A percentile compares a stretch with the other conserved stretches of the same genome.
These are phyloP conservation scores for Torulaspora franciscae DNA, from an alignment of 805 yeast genomes.

Conservation along the genomic window DNA sequence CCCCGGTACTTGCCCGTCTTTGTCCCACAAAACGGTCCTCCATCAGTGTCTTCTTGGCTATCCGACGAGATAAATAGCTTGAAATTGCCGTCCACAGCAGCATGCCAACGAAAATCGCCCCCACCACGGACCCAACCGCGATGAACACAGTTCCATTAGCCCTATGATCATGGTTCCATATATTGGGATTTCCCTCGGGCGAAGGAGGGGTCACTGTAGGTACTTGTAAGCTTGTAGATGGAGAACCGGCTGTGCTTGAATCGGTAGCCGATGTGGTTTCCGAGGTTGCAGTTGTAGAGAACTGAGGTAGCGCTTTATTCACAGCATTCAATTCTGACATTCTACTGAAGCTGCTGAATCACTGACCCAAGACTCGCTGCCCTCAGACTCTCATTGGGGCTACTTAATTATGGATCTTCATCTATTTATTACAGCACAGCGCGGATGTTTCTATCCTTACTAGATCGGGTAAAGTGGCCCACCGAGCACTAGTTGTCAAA, in stretches of 20 bases:
- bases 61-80: conserved; percentile 45
- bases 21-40: conserved; percentile 16
- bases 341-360: neutral
- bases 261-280: conserved; percentile 10
- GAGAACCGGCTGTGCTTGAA: conserved; percentile 7
- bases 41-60: conserved; percentile 43
- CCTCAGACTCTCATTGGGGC: neutral
- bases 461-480: neutral
- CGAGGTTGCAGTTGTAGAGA: conserved; percentile 12
- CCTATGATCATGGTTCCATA: conserved; percentile 41
- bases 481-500: conserved; percentile 17
- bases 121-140: conserved; percentile 67
- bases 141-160: conserved; percentile 82
- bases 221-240: conserved; percentile 20
- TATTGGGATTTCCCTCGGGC: conserved; percentile 57
- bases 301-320: conserved; percentile 25
- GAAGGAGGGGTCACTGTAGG: conserved; percentile 48
- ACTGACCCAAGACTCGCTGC: neutral
- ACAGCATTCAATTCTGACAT: conserved; percentile 14
- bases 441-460: neutral
- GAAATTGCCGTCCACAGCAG: conserved; percentile 49
- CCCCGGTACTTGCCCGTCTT: conserved; percentile 11
- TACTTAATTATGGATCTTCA: neutral
- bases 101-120: conserved; percentile 50
- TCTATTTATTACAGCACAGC: neutral